phyloP scores from a whole-genome alignment of 768 basidiomycete species.

The Serpula lacrymans region DNA sequence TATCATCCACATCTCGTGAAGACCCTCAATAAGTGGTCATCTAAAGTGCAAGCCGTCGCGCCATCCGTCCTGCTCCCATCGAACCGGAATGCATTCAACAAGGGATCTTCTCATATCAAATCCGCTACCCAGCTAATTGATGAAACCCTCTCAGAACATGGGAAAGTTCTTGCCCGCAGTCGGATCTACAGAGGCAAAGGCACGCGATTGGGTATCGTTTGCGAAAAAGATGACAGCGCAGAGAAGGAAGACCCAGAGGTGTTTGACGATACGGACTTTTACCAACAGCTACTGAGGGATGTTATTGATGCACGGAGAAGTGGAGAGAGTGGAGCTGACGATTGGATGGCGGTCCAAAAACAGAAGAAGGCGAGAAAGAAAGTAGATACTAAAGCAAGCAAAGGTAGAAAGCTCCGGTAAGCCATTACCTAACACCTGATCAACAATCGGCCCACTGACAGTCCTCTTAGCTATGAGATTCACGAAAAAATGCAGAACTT shows the following conservation, averaged over 20 bases:
- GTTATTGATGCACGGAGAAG: slow-evolving; percentile 71
- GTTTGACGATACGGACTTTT: slow-evolving; percentile 92
- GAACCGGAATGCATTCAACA: slow-evolving; percentile 68
- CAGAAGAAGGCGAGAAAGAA: slow-evolving; percentile 76
- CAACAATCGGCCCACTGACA: neutral
- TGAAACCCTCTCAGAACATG: slow-evolving; percentile 59
- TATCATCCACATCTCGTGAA: slow-evolving; percentile 72
- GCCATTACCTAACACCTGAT: slow-evolving; percentile 18
- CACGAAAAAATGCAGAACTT: slow-evolving; percentile 98
- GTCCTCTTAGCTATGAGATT: slow-evolving; percentile 69
- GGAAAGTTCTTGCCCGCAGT: slow-evolving; percentile 62
- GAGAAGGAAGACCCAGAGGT: slow-evolving; percentile 42
- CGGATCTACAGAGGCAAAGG: slow-evolving; percentile 51
- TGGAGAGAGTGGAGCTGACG: slow-evolving; percentile 42
- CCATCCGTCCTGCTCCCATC: slow-evolving; percentile 70
- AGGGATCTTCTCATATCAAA: slow-evolving; percentile 52
- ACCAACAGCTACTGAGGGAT: slow-evolving; percentile 87
- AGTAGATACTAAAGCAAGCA: slow-evolving; percentile 95
- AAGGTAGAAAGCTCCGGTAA: slow-evolving; percentile 88
- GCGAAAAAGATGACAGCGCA: slow-evolving; percentile 27
- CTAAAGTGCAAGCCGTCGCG: slow-evolving; percentile 91
- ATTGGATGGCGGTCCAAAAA: slow-evolving; percentile 65
- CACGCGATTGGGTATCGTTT: slow-evolving; percentile 37
- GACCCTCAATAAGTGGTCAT: slow-evolving; percentile 91
- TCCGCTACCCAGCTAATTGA: slow-evolving; percentile 75